Conservation (phyloP, 1,284 basidiomycete genomes). For the Singerocomus rubriflavus region DNA sequence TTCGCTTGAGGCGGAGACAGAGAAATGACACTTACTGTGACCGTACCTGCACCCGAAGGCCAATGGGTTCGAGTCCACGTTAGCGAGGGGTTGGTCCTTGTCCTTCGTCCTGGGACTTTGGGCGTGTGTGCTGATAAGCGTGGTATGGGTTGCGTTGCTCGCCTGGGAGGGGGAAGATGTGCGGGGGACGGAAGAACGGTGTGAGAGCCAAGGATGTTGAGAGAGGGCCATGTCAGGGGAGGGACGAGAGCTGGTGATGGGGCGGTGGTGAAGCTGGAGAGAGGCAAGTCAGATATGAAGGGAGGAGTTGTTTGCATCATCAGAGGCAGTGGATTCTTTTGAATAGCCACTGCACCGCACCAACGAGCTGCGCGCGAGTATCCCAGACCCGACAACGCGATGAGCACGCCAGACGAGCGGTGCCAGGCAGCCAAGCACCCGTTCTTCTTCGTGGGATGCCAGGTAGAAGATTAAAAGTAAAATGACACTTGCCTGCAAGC, state of each 20-base stretch:
- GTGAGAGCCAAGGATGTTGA: slow-evolving; percentile 22
- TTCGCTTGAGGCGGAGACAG: neutral
- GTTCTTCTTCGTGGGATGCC: slow-evolving; percentile 15
- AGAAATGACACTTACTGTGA: slow-evolving; percentile 14
- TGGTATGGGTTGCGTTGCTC: neutral
- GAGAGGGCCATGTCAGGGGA: slow-evolving; percentile 14
- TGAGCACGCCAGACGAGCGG: slow-evolving; percentile 1
- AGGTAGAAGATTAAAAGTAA: neutral
- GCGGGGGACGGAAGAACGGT: slow-evolving; percentile 9
- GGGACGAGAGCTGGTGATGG: slow-evolving; percentile 5
- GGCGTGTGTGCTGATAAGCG: neutral
- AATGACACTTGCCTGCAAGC: slow-evolving; percentile 16
- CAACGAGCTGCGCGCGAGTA: neutral
- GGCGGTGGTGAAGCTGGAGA: slow-evolving; percentile 13
- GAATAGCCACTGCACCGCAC: slow-evolving; percentile 17
- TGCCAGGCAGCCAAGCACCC: neutral
- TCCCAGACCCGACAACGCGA: neutral
- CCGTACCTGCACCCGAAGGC: slow-evolving; percentile 2
- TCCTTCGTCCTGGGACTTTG: slow-evolving; percentile 9
- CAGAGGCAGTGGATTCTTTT: slow-evolving; percentile 22
- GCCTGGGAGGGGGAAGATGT: slow-evolving; percentile 1
- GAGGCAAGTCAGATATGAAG: slow-evolving; percentile 10
- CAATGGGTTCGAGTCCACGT: slow-evolving; percentile 2
- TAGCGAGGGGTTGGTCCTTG: slow-evolving; percentile 15
- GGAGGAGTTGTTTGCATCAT: slow-evolving; percentile 6